These are phyloP conservation scores for Kodamaea restingae DNA, from an alignment of 805 yeast genomes.

Conservation along the genomic window DNA sequence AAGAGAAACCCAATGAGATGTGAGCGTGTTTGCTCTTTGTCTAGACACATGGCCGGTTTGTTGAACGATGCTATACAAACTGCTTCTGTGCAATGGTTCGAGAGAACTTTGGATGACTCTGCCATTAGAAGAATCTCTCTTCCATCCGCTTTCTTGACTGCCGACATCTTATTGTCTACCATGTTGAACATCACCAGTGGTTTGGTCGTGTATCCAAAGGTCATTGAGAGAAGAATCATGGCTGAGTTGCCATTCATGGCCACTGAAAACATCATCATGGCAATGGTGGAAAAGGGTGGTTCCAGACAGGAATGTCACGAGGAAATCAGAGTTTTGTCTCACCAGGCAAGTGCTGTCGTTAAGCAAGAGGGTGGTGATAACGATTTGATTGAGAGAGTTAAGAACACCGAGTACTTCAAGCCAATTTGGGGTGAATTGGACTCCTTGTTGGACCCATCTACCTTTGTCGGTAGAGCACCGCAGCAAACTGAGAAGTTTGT, in stretches of 20 bases:
- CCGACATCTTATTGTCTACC: constrained; percentile 88
- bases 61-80: constrained; percentile 94
- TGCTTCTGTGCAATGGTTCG: constrained; percentile 98
- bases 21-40: constrained; percentile 97
- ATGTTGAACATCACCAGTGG: constrained; percentile 91
- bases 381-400: constrained; percentile 87
- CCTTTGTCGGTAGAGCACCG: constrained; percentile 98
- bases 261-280: constrained; percentile 98
- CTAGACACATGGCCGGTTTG: constrained; percentile 91
- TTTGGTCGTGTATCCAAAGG: constrained; percentile 96
- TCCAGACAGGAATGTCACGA: constrained; percentile 99
- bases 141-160: constrained; percentile 94
- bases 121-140: constrained; percentile 96
- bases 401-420: constrained; percentile 70
- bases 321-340: constrained; percentile 92
- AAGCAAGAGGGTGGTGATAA: constrained; percentile 98
- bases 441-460: constrained; percentile 76
- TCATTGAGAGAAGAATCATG: constrained; percentile 90
- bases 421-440: constrained; percentile 89
- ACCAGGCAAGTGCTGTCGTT: constrained; percentile 95
- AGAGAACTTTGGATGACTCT: constrained; percentile 96
- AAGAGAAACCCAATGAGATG: constrained; percentile 99
- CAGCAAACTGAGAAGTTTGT: constrained; percentile 95
- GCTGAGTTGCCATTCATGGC: constrained; percentile 99
- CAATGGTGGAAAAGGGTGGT: constrained; percentile 97